Conservation (phyloP, 192 early-diverging fungal genomes). For the Coemansia sp. region DNA sequence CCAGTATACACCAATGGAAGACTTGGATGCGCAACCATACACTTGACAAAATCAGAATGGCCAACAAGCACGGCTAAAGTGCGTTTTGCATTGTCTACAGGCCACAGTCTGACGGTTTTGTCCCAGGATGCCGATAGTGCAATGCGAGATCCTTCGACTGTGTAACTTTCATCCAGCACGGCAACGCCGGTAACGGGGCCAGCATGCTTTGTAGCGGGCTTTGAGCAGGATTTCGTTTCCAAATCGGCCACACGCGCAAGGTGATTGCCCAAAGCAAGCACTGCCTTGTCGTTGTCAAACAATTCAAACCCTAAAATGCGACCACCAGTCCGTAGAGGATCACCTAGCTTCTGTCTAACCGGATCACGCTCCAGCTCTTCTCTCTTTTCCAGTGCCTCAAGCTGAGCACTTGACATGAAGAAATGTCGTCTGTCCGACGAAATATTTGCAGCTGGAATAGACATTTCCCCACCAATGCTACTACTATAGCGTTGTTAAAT, state of each 20-base stretch:
- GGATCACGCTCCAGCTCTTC: conserved; percentile 48
- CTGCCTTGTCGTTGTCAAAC: conserved; percentile 20
- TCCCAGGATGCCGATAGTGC: conserved; percentile 90
- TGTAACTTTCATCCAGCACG: conserved; percentile 45
- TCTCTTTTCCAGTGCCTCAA: conserved; percentile 46
- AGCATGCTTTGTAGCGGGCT: conserved; percentile 44
- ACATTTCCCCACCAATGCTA: conserved; percentile 7
- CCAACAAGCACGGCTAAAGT: conserved; percentile 67
- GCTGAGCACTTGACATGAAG: conserved; percentile 56
- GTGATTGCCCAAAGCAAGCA: conserved; percentile 44
- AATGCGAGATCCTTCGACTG: conserved; percentile 61
- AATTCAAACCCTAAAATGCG: conserved; percentile 46
- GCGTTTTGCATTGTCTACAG: conserved; percentile 66
- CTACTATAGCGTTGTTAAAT: background rate
- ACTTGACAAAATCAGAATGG: conserved; percentile 93
- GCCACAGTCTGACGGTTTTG: conserved; percentile 84
- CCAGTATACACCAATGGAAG: conserved; percentile 63
- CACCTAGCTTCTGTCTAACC: conserved; percentile 39
- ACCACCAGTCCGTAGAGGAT: conserved; percentile 34
- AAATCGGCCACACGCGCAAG: conserved; percentile 42
- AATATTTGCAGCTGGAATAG: conserved; percentile 36
- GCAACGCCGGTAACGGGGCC: conserved; percentile 74
- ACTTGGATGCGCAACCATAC: conserved; percentile 54
- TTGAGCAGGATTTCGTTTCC: conserved; percentile 9
- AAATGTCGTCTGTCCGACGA: conserved; percentile 45